Evolutionary conservation across 768 basidiomycete genomes (phyloP).

Genomic region (Rhodotorula paludigena): DNA sequence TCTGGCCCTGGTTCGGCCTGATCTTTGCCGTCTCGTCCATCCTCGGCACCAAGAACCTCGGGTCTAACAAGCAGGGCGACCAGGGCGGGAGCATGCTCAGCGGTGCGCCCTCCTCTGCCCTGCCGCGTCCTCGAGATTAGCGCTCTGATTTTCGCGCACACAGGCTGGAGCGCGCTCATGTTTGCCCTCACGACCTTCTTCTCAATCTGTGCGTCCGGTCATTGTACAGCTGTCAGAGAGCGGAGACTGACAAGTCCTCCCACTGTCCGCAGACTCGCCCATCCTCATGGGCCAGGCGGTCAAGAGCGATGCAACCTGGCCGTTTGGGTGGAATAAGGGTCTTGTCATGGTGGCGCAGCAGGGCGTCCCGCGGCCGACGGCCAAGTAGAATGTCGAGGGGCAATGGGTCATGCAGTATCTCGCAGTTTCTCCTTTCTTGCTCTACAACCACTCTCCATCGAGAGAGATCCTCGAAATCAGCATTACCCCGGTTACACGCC

Average conservation of each 20-base stretch:
- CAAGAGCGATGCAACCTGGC: constrained; percentile 4
- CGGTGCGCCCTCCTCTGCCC: neutral
- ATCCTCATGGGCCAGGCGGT: constrained; percentile 7
- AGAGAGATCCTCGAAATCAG: neutral
- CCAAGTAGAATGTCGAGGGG: too few relatives aligned
- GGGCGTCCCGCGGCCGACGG: neutral
- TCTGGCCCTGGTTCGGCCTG: constrained; percentile 28
- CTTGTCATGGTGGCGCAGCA: neutral
- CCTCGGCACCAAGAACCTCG: constrained; percentile 13
- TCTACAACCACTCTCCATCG: too few relatives aligned
- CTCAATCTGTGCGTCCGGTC: constrained; percentile 8
- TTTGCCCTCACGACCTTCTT: constrained; percentile 17
- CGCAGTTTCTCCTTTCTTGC: neutral
- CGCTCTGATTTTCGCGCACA: too few relatives aligned
- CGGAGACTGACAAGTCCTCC: neutral
- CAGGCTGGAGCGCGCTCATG: constrained; percentile 25
- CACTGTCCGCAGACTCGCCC: constrained; percentile 10
- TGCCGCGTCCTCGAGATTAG: neutral
- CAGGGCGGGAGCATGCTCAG: constrained; percentile 12
- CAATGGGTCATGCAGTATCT: neutral
- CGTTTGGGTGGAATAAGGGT: constrained; percentile 21
- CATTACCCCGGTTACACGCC: too few relatives aligned
- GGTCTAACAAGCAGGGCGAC: neutral
- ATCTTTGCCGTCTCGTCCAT: constrained; percentile 10
- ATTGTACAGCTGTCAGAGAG: too few relatives aligned